These are phyloP conservation scores for Glutinoglossum americanum DNA, from an alignment of 495 filamentous ascomycete genomes.

Conservation along the genomic window DNA sequence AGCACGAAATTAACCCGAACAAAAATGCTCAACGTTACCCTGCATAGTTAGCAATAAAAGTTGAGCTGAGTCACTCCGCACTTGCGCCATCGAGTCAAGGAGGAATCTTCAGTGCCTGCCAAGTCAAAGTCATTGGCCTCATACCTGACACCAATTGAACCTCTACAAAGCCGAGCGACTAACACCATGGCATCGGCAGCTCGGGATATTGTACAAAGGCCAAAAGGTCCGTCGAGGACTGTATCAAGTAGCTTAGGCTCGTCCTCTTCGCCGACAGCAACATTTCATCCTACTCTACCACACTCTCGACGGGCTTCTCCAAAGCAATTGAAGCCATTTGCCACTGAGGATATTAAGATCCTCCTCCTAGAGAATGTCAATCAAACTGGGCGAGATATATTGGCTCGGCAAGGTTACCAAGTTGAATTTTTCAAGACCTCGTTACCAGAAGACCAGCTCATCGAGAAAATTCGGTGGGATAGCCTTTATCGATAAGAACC, in stretches of 20 bases:
- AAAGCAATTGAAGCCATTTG: conserved; percentile 88
- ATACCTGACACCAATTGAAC: too few species aligned
- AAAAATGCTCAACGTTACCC: too few species aligned
- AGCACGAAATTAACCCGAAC: too few species aligned
- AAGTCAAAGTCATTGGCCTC: neutral
- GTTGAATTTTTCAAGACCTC: conserved; percentile 82
- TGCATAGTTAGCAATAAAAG: too few species aligned
- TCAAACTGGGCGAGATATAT: conserved; percentile 62
- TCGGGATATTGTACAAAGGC: neutral
- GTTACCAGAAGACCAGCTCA: conserved; percentile 76
- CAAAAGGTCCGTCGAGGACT: neutral
- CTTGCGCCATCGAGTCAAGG: too few species aligned
- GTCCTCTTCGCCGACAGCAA: conserved; percentile 39
- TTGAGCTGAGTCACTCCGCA: too few species aligned
- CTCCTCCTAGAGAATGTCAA: conserved; percentile 93
- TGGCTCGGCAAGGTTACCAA: conserved; percentile 78
- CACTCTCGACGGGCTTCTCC: conserved; percentile 20
- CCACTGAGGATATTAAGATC: conserved; percentile 87
- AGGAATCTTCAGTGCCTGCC: neutral
- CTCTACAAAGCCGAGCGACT: neutral
- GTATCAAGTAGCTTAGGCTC: conserved; percentile 32
- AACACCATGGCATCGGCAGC: neutral
- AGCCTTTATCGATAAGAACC: conserved; percentile 7
- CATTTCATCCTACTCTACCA: conserved; percentile 42
- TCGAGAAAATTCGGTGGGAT: conserved; percentile 81